A percentile compares a stretch with the other conserved stretches of the same genome.
Conservation (phyloP, 2,329 filamentous ascomycete species). For the Neobulgaria alba region DNA sequence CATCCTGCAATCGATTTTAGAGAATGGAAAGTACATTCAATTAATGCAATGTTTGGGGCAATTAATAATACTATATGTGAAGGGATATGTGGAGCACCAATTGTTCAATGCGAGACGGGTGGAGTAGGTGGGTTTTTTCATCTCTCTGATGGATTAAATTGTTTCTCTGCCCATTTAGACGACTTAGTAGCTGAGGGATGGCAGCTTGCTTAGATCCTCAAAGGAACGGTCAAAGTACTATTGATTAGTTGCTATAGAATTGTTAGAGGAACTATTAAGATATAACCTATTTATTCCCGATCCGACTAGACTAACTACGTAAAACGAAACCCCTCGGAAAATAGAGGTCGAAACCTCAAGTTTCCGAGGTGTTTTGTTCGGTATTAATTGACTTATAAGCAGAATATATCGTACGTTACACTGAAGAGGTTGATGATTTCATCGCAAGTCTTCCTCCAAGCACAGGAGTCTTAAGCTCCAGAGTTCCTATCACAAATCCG, state of each 20-base stretch:
- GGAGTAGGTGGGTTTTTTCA: conserved; percentile 10
- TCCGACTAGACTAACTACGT: conserved; percentile 1
- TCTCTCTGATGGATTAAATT: conserved; percentile 12
- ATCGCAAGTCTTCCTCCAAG: too few species aligned
- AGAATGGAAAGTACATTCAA: conserved; percentile 10
- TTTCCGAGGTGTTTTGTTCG: neutral
- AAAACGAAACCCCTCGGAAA: conserved; percentile 3
- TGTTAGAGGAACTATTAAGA: conserved; percentile 3
- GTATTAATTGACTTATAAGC: neutral
- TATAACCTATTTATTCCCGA: conserved; percentile 3
- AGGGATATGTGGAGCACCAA: conserved; percentile 11
- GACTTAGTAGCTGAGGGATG: conserved; percentile 13
- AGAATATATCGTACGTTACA: neutral
- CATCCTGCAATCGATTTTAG: conserved; percentile 9
- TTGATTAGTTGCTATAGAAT: conserved; percentile 5
- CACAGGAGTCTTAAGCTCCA: too few species aligned
- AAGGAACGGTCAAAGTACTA: conserved; percentile 7
- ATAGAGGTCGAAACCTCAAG: conserved; percentile 3
- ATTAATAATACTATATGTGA: conserved; percentile 11
- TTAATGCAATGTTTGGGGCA: conserved; percentile 12
- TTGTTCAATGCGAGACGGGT: conserved; percentile 11
- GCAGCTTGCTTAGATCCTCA: conserved; percentile 11
- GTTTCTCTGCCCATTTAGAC: conserved; percentile 11
- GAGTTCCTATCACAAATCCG: too few species aligned
- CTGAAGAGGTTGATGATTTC: too few species aligned